phyloP scores from a whole-genome alignment of 2,329 filamentous ascomycete genomes.

The Alternaria infectoria region DNA sequence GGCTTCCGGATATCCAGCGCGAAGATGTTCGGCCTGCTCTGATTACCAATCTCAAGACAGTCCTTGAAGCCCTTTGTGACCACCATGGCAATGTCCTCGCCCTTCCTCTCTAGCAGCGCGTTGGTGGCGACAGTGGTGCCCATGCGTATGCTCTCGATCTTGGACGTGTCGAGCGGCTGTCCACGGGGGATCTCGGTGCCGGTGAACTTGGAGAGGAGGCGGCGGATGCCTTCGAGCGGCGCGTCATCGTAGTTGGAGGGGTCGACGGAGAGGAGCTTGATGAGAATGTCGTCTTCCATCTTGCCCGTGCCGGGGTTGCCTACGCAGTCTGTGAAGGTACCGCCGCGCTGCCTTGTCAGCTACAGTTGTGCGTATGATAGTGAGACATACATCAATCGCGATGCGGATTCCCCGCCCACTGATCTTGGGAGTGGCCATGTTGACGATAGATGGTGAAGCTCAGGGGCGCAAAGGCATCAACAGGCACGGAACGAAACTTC shows the following conservation, averaged over 20 bases:
- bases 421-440: conserved; percentile 34
- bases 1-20: conserved; percentile 87
- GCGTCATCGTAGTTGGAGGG: conserved; percentile 90
- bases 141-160: conserved; percentile 93
- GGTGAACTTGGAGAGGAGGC: conserved; percentile 80
- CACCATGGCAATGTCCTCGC: conserved; percentile 84
- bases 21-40: conserved; percentile 88
- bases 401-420: conserved; percentile 69
- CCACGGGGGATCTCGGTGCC: conserved; percentile 79
- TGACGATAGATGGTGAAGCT: conserved; percentile 3
- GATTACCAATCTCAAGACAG: conserved; percentile 87
- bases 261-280: conserved; percentile 89
- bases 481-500: not conserved
- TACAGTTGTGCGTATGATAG: not conserved
- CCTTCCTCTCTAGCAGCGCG: conserved; percentile 86
- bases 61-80: conserved; percentile 89
- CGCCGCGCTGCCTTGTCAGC: conserved; percentile 66
- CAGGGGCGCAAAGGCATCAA: not conserved
- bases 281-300: conserved; percentile 76
- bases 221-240: conserved; percentile 86
- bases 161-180: conserved; percentile 77
- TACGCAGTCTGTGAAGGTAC: conserved; percentile 92
- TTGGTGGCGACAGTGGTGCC: conserved; percentile 95
- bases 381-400: conserved; percentile 62
- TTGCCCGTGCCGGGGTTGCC: conserved; percentile 75